Base-by-base conservation (phyloP, 2,329 filamentous ascomycete genomes). In the Rutstroemia sp. region DNA sequence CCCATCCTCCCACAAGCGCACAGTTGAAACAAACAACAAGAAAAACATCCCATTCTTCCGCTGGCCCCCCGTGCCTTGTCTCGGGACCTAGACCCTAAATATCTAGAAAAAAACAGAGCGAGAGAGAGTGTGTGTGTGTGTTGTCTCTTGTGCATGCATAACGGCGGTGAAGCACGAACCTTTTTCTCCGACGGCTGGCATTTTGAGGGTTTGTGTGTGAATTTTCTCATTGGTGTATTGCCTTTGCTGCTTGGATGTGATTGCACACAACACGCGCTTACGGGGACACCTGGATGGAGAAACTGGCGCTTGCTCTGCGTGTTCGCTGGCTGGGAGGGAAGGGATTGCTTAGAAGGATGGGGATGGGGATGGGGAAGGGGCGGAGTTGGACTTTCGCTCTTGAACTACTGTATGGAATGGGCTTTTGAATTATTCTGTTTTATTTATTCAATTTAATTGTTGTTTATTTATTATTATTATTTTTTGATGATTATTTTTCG, bases 121-220 rank as follows among this genome's bases (percentile, higher is more conserved):
- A 34, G 10, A 12, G 9, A 34, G 7, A 25, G 38, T 39, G 38
- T 39, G 17, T 42, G 39, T 44, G 17, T 44, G 40, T 44, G 34
- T 25, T 51, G 48, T 51, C 51, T 49, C 51, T 49, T 52, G 54
- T 52, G 53, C 53, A 51, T 60, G 60, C 58, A 60, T 58, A 60
- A 58, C 56, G 56, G 58, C 58, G 60, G 60, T 60, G 58, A 60
- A 49, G 45, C 42, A 12, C 27, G 48, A 19, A 36, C 16, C 10
- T 10, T 5, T 14, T 53, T 21, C 5, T 27, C 25, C 25, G 25
- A 27, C 25, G 25, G 25, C 25, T 27, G 25, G 25, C 25, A 27
- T 6, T 2, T 8, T 27, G 5, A 8, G 7, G 25, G 25, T 6
- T 27, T 27, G 5, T 27, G 4, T 27, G 7, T 14, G 51, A 54